phyloP scores from a whole-genome alignment of 1,284 basidiomycete species.

The Apiotrichum sp. region DNA sequence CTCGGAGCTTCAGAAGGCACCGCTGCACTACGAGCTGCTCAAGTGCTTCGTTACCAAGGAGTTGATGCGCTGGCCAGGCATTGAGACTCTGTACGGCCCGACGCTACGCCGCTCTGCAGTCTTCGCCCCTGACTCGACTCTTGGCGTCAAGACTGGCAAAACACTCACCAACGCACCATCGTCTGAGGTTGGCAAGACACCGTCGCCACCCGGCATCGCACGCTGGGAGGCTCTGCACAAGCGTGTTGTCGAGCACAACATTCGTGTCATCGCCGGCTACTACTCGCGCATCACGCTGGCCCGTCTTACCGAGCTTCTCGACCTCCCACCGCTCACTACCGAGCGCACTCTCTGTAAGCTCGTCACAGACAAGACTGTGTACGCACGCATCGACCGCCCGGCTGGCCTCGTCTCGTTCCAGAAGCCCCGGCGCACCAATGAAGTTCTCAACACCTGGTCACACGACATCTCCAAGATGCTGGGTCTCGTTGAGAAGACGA shows the following conservation, averaged over 20 bases:
- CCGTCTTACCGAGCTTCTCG: slow-evolving; percentile 79
- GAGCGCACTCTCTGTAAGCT: slow-evolving; percentile 83
- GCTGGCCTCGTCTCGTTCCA: slow-evolving; percentile 82
- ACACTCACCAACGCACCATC: slow-evolving; percentile 22
- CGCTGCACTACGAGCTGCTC: slow-evolving; percentile 82
- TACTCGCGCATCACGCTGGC: slow-evolving; percentile 86
- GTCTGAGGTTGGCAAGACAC: background rate
- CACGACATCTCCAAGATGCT: slow-evolving; percentile 83
- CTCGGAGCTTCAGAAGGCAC: slow-evolving; percentile 69
- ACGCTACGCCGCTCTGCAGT: slow-evolving; percentile 74
- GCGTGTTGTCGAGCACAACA: slow-evolving; percentile 95
- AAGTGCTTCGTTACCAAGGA: slow-evolving; percentile 96
- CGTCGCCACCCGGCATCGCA: slow-evolving; percentile 53
- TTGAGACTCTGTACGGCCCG: slow-evolving; percentile 80
- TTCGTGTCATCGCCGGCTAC: slow-evolving; percentile 89
- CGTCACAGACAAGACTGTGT: slow-evolving; percentile 85
- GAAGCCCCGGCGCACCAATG: slow-evolving; percentile 66
- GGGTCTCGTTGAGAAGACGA: slow-evolving; percentile 51
- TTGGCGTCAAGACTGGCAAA: slow-evolving; percentile 42
- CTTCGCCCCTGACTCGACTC: slow-evolving; percentile 54
- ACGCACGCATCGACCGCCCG: slow-evolving; percentile 90
- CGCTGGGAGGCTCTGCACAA: slow-evolving; percentile 95
- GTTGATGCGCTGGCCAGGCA: slow-evolving; percentile 98
- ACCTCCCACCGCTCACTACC: slow-evolving; percentile 72
- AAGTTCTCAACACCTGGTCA: slow-evolving; percentile 95